Percentiles rank a stretch among this genome's conserved stretches.
Conservation (phyloP, 2,329 filamentous ascomycete species). For the Aspergillus spinulosporus region DNA sequence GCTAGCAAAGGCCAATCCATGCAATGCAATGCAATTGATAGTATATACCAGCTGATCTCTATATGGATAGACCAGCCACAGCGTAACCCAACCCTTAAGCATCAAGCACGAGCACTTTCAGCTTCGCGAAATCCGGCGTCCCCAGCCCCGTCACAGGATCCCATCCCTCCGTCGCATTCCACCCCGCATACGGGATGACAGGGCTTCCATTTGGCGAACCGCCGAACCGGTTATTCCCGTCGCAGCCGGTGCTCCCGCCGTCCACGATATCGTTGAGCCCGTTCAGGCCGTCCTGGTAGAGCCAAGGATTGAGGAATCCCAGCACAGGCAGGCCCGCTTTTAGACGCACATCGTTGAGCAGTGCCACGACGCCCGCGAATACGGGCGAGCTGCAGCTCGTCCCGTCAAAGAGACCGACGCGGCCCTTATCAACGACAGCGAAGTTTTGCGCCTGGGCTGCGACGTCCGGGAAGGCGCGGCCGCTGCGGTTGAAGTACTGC, state of each 20-base stretch:
- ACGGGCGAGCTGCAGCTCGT: slow-evolving; percentile 58
- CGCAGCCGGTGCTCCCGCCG: slow-evolving; percentile 52
- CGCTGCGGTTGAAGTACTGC: slow-evolving; percentile 35
- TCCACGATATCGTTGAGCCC: slow-evolving; percentile 51
- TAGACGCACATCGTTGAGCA: slow-evolving; percentile 64
- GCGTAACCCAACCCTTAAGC: background rate
- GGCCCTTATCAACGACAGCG: slow-evolving; percentile 35
- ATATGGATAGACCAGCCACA: background rate
- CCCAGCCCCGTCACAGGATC: slow-evolving; percentile 52
- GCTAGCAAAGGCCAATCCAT: too few relatives aligned
- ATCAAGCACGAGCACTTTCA: background rate
- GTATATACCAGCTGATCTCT: background rate
- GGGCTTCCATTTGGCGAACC: slow-evolving; percentile 42
- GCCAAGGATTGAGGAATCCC: slow-evolving; percentile 63
- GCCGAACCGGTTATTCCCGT: slow-evolving; percentile 44
- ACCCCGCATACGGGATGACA: slow-evolving; percentile 48
- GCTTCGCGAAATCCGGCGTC: slow-evolving; percentile 33
- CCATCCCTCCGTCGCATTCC: slow-evolving; percentile 54
- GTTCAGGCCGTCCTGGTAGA: slow-evolving; percentile 49
- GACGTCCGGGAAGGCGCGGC: slow-evolving; percentile 46
- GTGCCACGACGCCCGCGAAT: slow-evolving; percentile 58
- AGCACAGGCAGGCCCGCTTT: slow-evolving; percentile 51
- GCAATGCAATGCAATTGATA: background rate
- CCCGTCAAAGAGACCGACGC: slow-evolving; percentile 34
- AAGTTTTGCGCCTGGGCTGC: slow-evolving; percentile 39